Conservation (phyloP, 2,329 filamentous ascomycete genomes). For the Pestalotiopsis sp. region DNA sequence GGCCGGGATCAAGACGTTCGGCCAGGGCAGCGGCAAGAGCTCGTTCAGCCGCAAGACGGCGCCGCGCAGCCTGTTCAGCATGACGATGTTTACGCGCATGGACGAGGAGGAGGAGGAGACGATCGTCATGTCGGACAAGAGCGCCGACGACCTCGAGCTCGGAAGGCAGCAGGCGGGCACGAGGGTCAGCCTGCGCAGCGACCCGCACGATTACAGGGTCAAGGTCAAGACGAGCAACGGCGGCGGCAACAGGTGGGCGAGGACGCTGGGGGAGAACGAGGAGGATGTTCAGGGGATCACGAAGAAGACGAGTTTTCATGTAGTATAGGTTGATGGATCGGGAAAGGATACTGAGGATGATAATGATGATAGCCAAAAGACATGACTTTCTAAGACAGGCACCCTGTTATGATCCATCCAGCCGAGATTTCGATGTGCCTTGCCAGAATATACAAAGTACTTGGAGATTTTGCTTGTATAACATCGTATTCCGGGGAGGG, state of each 20-base stretch:
- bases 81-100: constrained; percentile 12
- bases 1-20: neutral
- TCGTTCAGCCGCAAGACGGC: neutral
- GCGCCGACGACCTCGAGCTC: neutral
- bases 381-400: too few species aligned
- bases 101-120: neutral
- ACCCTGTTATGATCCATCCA: neutral
- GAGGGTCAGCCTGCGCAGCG: neutral
- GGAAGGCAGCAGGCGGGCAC: neutral
- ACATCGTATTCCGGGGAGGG: too few species aligned
- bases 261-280: neutral
- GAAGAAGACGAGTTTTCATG: constrained; percentile 1
- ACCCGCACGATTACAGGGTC: neutral
- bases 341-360: too few species aligned
- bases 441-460: too few species aligned
- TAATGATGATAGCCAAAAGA: too few species aligned
- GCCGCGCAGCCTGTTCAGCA: constrained; percentile 6
- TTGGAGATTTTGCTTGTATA: too few species aligned
- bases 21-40: constrained; percentile 7
- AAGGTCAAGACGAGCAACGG: neutral
- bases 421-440: neutral
- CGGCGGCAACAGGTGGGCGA: neutral
- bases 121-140: neutral
- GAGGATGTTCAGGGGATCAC: neutral
- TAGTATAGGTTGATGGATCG: neutral